phyloP scores from a whole-genome alignment of 2,329 filamentous ascomycete genomes.

The Macroventuria anomochaeta region DNA sequence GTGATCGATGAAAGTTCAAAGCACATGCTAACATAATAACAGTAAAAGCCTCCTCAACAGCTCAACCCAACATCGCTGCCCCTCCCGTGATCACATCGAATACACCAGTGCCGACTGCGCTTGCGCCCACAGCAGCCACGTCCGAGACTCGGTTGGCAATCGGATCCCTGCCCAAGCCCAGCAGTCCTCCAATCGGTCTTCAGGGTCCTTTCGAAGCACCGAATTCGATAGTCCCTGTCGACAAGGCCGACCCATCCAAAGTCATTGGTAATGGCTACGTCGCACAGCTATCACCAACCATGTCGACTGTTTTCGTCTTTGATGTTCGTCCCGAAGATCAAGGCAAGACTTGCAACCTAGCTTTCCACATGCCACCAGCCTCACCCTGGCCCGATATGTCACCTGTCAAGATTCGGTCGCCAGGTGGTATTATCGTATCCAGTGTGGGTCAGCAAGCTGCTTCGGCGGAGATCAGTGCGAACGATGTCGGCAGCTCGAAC shows the following conservation, averaged over 20 bases:
- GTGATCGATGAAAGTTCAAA: background rate
- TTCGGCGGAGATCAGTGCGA: conserved; percentile 15
- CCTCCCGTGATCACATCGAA: conserved; percentile 11
- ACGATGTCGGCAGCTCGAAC: conserved; percentile 8
- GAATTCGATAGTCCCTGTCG: conserved; percentile 49
- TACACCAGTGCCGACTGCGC: conserved; percentile 1
- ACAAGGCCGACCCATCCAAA: conserved; percentile 45
- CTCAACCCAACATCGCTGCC: conserved; percentile 19
- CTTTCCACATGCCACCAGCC: conserved; percentile 55
- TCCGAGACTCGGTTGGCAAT: conserved; percentile 4
- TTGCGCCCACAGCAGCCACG: background rate
- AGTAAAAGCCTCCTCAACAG: conserved; percentile 18
- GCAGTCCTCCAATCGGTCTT: conserved; percentile 35
- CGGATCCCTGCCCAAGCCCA: conserved; percentile 13
- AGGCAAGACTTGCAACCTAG: conserved; percentile 56
- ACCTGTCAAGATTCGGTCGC: conserved; percentile 33
- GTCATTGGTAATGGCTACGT: conserved; percentile 51
- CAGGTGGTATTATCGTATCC: conserved; percentile 47
- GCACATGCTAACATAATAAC: background rate
- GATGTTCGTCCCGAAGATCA: conserved; percentile 50
- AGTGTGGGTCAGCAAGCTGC: conserved; percentile 25
- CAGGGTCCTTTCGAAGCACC: conserved; percentile 46
- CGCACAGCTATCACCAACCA: conserved; percentile 49
- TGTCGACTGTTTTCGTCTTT: conserved; percentile 56
- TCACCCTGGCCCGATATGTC: conserved; percentile 42